phyloP scores from a whole-genome alignment of 2,329 filamentous ascomycete genomes.

The Trichoderma gracile region DNA sequence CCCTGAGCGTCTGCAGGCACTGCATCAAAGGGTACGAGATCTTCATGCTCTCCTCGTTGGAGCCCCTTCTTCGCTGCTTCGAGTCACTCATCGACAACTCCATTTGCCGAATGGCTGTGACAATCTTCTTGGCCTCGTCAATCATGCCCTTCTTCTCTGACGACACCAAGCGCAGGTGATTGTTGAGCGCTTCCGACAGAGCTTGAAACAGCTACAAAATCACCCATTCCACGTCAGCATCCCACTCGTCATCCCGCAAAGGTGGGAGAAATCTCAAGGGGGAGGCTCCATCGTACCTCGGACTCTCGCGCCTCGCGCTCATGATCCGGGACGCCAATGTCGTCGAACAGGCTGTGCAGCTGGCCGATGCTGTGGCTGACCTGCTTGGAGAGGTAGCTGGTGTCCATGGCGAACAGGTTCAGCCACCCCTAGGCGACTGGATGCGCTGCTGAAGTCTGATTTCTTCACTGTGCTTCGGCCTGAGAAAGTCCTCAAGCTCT shows the following conservation, averaged over 20 bases:
- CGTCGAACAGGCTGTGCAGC: slow-evolving; percentile 92
- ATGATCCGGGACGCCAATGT: slow-evolving; percentile 92
- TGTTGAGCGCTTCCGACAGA: slow-evolving; percentile 87
- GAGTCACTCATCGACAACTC: slow-evolving; percentile 82
- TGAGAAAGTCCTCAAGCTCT: slow-evolving; percentile 3
- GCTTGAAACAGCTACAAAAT: slow-evolving; percentile 76
- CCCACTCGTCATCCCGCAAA: background rate
- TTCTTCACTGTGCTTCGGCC: slow-evolving; percentile 28
- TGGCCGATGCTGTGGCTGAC: slow-evolving; percentile 92
- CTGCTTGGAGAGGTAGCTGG: slow-evolving; percentile 90
- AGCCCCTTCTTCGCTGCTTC: slow-evolving; percentile 63
- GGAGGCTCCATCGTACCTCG: slow-evolving; percentile 60
- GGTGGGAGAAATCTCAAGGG: background rate
- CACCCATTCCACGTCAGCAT: background rate
- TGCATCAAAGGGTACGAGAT: slow-evolving; percentile 80
- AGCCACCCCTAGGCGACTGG: slow-evolving; percentile 18
- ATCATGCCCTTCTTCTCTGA: slow-evolving; percentile 86
- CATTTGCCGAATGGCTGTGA: slow-evolving; percentile 90
- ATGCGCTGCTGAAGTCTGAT: slow-evolving; percentile 9
- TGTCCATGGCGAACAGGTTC: slow-evolving; percentile 64
- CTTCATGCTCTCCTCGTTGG: slow-evolving; percentile 67
- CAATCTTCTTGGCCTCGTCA: slow-evolving; percentile 84
- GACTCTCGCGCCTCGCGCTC: slow-evolving; percentile 87
- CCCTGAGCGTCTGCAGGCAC: slow-evolving; percentile 78
- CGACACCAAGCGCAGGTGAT: slow-evolving; percentile 81